Base-by-base conservation (phyloP, 306 rosid species). In the Casuarina glauca region DNA sequence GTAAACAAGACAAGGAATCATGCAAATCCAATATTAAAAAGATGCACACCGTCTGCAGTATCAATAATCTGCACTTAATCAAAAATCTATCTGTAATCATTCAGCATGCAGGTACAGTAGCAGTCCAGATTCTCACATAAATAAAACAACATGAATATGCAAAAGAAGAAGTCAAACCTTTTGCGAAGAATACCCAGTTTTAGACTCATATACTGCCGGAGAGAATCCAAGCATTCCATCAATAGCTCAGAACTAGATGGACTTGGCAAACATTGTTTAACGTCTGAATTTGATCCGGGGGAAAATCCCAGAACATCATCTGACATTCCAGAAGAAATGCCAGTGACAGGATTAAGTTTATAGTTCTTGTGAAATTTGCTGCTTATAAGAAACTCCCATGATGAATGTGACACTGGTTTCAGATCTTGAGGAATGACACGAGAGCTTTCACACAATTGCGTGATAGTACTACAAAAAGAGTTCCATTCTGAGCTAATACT, bases 191-290 rank as follows among this genome's bases (percentile, higher is more conserved):
- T 89, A 79, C 92, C 90, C 80, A 94, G 89, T 84, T 94, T 94
- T 79, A 94, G 82, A 84, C 85, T 94, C 98, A 75, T 94, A 94
- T 66, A 94, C 93, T 39, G 97, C 95, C 92, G 98, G 82, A 94
- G 91, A 78, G 97, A 92, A 82, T 87, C 93, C 73, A 94, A 84
- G 81, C 86, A 83, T 84, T 88, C 91, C 80, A 75, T 76, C 84
- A 91, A 80, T 78, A 92, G 84, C 80, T 92, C 91, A 20, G 88
- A 73, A 79, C 82, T 84, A 85, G 83, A 86, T 32, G 88, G 75
- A 61, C 76, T 83, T 38, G 88, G 92, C 72, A 73, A 73, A 82
- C 81, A 79, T 75, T 67, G 83, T 48, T 74, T 35, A 52, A 38
- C 50, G 43, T 86, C 86, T 26, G 48, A 70, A 79, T 66, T 79